These are phyloP conservation scores for Lentinula detonsa DNA, from an alignment of 768 basidiomycete species.

Conservation along the genomic window DNA sequence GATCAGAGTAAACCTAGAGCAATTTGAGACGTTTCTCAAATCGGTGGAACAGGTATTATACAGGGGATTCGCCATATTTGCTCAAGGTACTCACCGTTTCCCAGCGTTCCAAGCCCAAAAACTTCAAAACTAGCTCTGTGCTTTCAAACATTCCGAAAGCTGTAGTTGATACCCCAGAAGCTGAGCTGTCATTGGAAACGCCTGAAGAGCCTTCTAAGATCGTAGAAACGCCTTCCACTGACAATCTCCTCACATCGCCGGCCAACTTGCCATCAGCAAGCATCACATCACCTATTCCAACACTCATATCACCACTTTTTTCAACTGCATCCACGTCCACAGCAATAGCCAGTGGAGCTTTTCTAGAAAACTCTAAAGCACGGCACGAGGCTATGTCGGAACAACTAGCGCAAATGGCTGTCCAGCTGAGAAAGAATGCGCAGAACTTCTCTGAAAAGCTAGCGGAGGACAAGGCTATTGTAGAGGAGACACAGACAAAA, in stretches of 20 bases:
- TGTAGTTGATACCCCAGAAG: conserved; percentile 1
- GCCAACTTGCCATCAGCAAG: conserved; percentile 22
- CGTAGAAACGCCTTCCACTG: conserved; percentile 13
- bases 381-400: conserved; percentile 70
- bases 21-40: conserved; percentile 45
- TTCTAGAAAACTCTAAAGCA: conserved; percentile 43
- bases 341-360: conserved; percentile 18
- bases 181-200: conserved; percentile 9
- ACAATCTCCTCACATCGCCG: conserved; percentile 35
- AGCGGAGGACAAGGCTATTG: conserved; percentile 65
- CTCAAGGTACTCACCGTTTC: not conserved
- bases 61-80: not conserved
- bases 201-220: conserved; percentile 15
- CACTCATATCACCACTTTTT: conserved; percentile 25
- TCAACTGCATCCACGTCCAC: conserved; percentile 24
- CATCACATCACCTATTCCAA: conserved; percentile 19
- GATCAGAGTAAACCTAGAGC: conserved; percentile 44
- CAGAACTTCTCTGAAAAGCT: conserved; percentile 70
- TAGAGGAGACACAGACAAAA: conserved; percentile 64
- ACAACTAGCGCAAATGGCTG: conserved; percentile 80
- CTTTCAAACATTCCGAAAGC: conserved; percentile 52
- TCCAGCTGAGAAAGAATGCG: conserved; percentile 81
- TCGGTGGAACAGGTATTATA: conserved; percentile 46
- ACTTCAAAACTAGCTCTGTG: conserved; percentile 37
- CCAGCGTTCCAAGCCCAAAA: conserved; percentile 37